Percentiles rank a stretch among this genome's conserved stretches.
Evolutionary conservation across 1,284 basidiomycete genomes (phyloP).

Genomic region (Papiliotrema fonsecae): DNA sequence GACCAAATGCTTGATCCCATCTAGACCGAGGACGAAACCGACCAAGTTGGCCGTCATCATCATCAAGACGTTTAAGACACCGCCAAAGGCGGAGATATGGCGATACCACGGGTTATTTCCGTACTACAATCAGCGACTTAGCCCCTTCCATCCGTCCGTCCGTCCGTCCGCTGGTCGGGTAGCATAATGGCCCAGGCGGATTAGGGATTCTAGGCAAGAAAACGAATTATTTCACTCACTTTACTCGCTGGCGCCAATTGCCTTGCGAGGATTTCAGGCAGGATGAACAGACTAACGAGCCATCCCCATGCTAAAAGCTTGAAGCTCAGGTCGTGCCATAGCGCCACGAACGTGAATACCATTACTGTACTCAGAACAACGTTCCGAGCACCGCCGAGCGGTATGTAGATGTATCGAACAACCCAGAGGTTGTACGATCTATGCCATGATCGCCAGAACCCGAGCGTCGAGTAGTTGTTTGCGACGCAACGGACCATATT

Average conservation of each 20-base stretch:
- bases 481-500: slow-evolving; percentile 98
- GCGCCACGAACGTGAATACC: slow-evolving; percentile 95
- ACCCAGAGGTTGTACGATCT: slow-evolving; percentile 95
- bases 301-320: slow-evolving; percentile 92
- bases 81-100: slow-evolving; percentile 78
- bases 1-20: slow-evolving; percentile 71
- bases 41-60: slow-evolving; percentile 94
- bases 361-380: slow-evolving; percentile 65
- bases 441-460: slow-evolving; percentile 97
- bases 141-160: too few relatives aligned
- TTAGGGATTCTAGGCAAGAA: too few relatives aligned
- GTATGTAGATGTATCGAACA: slow-evolving; percentile 91
- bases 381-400: slow-evolving; percentile 70
- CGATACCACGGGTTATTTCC: slow-evolving; percentile 71
- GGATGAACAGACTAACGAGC: slow-evolving; percentile 84
- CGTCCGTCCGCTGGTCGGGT: too few relatives aligned
- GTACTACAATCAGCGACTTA: slow-evolving; percentile 54
- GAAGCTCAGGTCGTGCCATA: slow-evolving; percentile 95
- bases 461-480: slow-evolving; percentile 93
- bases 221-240: too few relatives aligned
- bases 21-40: slow-evolving; percentile 87
- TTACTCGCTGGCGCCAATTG: slow-evolving; percentile 60
- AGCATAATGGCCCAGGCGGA: too few relatives aligned
- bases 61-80: slow-evolving; percentile 76
- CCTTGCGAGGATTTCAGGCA: slow-evolving; percentile 73